These are phyloP conservation scores for Pestalotiopsis sp. DNA, from an alignment of 2,329 filamentous ascomycete species.

Conservation along the genomic window DNA sequence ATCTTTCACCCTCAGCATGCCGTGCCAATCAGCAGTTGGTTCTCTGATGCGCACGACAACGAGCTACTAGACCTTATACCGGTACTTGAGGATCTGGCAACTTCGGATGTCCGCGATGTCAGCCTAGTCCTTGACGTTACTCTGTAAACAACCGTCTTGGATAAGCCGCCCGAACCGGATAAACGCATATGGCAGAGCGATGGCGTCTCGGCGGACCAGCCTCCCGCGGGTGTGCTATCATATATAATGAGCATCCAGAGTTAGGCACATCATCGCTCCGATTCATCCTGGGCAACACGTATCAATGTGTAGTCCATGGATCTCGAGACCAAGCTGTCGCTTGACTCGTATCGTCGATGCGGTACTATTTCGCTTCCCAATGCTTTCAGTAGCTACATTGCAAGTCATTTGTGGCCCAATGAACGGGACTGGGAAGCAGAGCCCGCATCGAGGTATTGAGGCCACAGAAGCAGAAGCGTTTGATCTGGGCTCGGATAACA, in stretches of 20 bases:
- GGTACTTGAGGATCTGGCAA: constrained; percentile 94
- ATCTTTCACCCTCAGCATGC: constrained; percentile 99
- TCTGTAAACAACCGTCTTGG: constrained; percentile 52
- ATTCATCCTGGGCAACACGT: background rate
- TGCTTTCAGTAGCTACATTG: background rate
- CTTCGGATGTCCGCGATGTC: constrained; percentile 87
- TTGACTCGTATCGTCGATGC: background rate
- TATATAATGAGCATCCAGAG: constrained; percentile 37
- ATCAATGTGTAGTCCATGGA: background rate
- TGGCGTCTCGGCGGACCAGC: constrained; percentile 54
- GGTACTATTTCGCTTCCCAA: background rate
- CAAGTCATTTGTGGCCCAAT: background rate
- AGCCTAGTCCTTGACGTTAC: constrained; percentile 95
- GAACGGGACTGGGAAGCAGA: background rate
- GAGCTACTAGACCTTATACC: constrained; percentile 96
- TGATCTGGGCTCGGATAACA: background rate
- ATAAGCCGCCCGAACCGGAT: constrained; percentile 22
- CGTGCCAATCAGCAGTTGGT: constrained; percentile 99
- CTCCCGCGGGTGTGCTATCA: constrained; percentile 56
- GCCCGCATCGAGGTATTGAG: background rate
- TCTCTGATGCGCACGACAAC: constrained; percentile 98
- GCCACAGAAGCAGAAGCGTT: background rate
- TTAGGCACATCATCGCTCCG: background rate
- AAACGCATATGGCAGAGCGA: constrained; percentile 50
- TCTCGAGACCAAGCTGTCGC: background rate